phyloP scores from a whole-genome alignment of 179 eudicot species.

The Spergularia azorica region DNA sequence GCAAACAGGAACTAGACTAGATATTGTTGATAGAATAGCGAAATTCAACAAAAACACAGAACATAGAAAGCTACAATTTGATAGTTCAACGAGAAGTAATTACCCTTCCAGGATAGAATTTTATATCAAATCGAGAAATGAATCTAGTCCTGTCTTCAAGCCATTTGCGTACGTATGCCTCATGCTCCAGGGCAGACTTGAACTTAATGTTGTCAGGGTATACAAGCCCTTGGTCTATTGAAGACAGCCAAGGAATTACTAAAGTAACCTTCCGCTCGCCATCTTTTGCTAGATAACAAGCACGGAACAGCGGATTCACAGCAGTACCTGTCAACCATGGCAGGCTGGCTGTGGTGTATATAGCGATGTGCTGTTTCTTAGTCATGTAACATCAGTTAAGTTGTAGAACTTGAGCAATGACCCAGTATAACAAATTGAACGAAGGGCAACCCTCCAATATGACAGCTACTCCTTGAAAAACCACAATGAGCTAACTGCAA shows the following conservation, averaged over 20 bases:
- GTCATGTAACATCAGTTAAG: conserved; percentile 51
- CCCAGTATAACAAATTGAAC: neutral
- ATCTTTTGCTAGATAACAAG: conserved; percentile 82
- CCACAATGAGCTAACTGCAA: conserved; percentile 16
- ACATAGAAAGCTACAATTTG: conserved; percentile 4
- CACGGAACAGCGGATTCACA: conserved; percentile 94
- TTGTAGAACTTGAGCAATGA: neutral
- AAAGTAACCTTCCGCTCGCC: conserved; percentile 65
- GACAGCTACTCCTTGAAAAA: neutral
- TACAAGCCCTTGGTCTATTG: conserved; percentile 69
- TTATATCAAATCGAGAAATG: conserved; percentile 52
- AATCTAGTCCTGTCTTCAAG: conserved; percentile 74
- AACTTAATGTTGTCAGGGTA: conserved; percentile 73
- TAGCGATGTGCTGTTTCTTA: conserved; percentile 75
- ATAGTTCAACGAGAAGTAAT: conserved; percentile 1
- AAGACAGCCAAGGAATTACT: conserved; percentile 89
- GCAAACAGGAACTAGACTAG: too few relatives aligned
- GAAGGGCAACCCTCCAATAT: neutral
- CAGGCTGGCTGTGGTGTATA: conserved; percentile 95
- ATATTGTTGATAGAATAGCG: too few relatives aligned
- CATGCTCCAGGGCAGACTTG: conserved; percentile 65
- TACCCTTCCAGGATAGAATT: conserved; percentile 91
- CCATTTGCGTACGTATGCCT: conserved; percentile 79
- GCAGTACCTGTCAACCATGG: conserved; percentile 99
- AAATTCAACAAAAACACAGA: neutral